Conservation (phyloP, 176 grass and related monocot species). For the Oryza longistaminata region DNA sequence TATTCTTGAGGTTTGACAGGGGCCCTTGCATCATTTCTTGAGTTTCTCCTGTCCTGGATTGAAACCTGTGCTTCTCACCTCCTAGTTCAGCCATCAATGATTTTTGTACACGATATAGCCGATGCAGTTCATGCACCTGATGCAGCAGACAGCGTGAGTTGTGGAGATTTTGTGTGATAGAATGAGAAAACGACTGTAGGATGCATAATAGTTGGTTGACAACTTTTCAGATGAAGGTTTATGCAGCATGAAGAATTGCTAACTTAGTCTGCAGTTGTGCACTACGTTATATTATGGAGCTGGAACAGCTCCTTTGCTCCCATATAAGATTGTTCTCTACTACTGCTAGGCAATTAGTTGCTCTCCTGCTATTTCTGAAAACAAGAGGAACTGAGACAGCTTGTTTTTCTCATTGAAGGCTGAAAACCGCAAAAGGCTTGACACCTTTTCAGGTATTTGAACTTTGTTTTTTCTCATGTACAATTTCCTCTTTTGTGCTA, state of each 20-base stretch:
- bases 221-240: constrained; percentile 26
- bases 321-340: background rate
- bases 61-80: constrained; percentile 35
- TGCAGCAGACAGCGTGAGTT: constrained; percentile 28
- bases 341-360: background rate
- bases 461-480: background rate
- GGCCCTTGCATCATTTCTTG: constrained; percentile 42
- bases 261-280: background rate
- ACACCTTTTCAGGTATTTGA: constrained; percentile 19
- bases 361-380: background rate
- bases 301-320: background rate
- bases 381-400: background rate
- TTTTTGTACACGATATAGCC: constrained; percentile 70
- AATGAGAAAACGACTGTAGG: constrained; percentile 13
- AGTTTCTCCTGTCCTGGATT: constrained; percentile 43
- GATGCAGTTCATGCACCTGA: constrained; percentile 82
- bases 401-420: background rate
- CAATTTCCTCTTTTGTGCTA: background rate
- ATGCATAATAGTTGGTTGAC: background rate
- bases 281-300: constrained; percentile 15
- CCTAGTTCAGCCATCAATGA: constrained; percentile 61
- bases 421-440: constrained; percentile 12
- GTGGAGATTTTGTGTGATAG: constrained; percentile 3
- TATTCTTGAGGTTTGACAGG: constrained; percentile 40
- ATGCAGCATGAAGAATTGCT: constrained; percentile 13